Base-by-base conservation (phyloP, 129 eudicot genomes). In the Sambucus nigra region DNA sequence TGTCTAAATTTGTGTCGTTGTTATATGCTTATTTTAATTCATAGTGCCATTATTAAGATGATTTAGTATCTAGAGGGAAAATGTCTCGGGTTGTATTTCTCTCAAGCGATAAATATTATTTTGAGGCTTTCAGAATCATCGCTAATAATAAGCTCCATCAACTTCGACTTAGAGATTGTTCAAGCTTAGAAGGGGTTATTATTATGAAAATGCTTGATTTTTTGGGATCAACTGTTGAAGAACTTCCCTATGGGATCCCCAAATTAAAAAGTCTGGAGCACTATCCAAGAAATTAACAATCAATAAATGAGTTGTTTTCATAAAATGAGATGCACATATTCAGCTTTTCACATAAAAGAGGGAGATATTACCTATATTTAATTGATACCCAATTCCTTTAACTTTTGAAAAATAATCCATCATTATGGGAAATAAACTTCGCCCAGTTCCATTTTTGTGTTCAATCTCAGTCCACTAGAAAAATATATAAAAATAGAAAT, bases 131-230 rank as follows among this genome's bases (percentile, higher is more conserved):
- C n/a, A n/a, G n/a, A n/a, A n/a, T n/a, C n/a, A n/a, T n/a, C n/a
- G n/a, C n/a, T n/a, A n/a, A n/a, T n/a, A n/a, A n/a, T n/a, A n/a
- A 61, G 3, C 65, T 70, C 16, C 49, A 46, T 0, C 25, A 49
- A 25, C 68, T 65, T 26, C 47, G 45, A 9, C 63, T 65, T 47
- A 46, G 25, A 31, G 54, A 54, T 48, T 64, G 67, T 58, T 44
- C 47, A 8, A 55, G 50, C 48, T 21, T 64, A 20, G 31, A 33
- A 35, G 23, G 48, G 8, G 41, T 57, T 40, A 28, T 13, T 14
- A 17, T 55, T 5, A 13, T 63, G 58, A 54, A 31, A 18, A 13
- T 63, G 9, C 24, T 18, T 51, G 47, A 39, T 53, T 27, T 62
- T 14, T 25, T 70, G 21, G 59, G 45, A 12, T 13, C 51, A 23